A percentile compares a stretch with the other conserved stretches of the same genome.
phyloP scores from a whole-genome alignment of 2,329 filamentous ascomycete species.

The Fusarium nurragi region DNA sequence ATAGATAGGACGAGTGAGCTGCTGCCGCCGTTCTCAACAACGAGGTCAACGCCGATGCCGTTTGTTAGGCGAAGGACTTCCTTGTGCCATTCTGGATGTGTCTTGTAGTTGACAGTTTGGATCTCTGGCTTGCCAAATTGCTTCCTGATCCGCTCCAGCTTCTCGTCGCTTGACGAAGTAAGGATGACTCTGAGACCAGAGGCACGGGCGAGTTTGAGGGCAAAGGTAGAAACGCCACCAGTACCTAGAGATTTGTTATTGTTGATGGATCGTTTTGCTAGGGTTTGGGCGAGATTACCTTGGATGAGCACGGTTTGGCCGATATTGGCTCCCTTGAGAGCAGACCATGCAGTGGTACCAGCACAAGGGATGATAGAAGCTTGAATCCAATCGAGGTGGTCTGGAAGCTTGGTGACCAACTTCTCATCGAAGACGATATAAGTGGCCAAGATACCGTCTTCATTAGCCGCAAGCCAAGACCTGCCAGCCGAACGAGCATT shows the following conservation, averaged over 20 bases:
- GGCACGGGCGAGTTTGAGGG: conserved; percentile 58
- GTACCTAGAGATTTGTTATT: conserved; percentile 45
- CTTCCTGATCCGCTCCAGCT: conserved; percentile 56
- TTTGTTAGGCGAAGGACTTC: conserved; percentile 55
- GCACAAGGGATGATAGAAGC: conserved; percentile 55
- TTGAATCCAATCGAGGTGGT: conserved; percentile 49
- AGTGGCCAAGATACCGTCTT: conserved; percentile 55
- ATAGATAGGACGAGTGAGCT: conserved; percentile 52
- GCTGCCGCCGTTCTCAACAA: conserved; percentile 57
- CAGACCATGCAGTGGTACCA: conserved; percentile 57
- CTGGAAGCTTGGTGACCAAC: conserved; percentile 49
- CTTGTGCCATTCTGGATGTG: conserved; percentile 57
- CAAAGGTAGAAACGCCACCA: conserved; percentile 52
- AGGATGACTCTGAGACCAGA: conserved; percentile 61
- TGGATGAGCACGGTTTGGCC: conserved; percentile 56
- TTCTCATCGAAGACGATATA: conserved; percentile 54
- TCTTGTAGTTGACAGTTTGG: conserved; percentile 60
- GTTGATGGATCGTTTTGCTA: not conserved
- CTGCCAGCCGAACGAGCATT: conserved; percentile 50
- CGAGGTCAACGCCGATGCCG: conserved; percentile 58
- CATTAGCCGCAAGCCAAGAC: conserved; percentile 56
- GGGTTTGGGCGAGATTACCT: conserved; percentile 37
- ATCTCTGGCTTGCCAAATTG: conserved; percentile 53
- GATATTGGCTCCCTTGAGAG: conserved; percentile 51
- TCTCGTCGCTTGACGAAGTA: conserved; percentile 61